Evolutionary conservation across 805 yeast genomes (phyloP).

Genomic region (Wickerhamomyces mucosus): DNA sequence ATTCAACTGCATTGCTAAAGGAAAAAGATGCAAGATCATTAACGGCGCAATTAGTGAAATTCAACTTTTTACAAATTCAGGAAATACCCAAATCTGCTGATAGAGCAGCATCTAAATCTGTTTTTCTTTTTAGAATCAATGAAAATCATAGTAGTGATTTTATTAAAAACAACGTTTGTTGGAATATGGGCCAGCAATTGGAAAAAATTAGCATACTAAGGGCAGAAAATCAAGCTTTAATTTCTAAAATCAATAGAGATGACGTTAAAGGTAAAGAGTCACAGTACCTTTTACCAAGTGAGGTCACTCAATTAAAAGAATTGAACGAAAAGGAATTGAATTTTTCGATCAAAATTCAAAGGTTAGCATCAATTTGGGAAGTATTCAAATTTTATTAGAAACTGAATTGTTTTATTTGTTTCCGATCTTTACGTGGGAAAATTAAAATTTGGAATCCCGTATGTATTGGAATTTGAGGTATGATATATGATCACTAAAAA

Average conservation of each 20-base stretch:
- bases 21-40: conserved; percentile 70
- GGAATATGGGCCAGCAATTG: conserved; percentile 37
- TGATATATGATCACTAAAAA: no score
- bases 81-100: conserved; percentile 91
- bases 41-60: conserved; percentile 52
- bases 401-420: no score
- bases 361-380: conserved; percentile 51
- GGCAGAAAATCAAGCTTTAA: conserved; percentile 50
- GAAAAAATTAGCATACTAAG: conserved; percentile 48
- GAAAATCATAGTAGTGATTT: conserved; percentile 39
- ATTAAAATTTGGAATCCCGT: no score
- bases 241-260: conserved; percentile 78
- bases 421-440: no score
- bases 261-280: conserved; percentile 82
- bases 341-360: conserved; percentile 41
- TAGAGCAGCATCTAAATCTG: conserved; percentile 83
- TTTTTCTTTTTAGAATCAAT: conserved; percentile 69
- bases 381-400: conserved; percentile 31
- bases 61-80: conserved; percentile 76
- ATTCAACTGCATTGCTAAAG: conserved; percentile 65
- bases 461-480: neutral
- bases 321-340: conserved; percentile 49
- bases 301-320: conserved; percentile 58
- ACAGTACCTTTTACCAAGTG: conserved; percentile 64
- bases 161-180: conserved; percentile 35